phyloP scores from a whole-genome alignment of 2,329 filamentous ascomycete species.

The Exophiala dermatitidis region DNA sequence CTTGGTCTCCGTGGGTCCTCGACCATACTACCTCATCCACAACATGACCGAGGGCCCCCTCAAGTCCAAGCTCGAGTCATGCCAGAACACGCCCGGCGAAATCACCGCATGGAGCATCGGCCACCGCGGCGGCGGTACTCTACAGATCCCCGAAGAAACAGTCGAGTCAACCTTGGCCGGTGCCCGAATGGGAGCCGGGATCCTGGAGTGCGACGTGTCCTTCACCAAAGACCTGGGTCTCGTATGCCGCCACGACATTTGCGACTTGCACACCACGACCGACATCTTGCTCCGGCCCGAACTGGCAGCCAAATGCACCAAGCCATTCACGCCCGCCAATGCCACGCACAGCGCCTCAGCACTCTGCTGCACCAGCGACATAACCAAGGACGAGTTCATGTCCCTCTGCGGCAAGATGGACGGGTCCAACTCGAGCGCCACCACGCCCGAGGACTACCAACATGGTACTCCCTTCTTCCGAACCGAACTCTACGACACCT shows the following conservation, averaged over 20 bases:
- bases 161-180: constrained; percentile 54
- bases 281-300: constrained; percentile 57
- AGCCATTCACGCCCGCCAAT: constrained; percentile 52
- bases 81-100: constrained; percentile 49
- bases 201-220: constrained; percentile 61
- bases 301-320: constrained; percentile 57
- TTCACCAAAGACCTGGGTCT: constrained; percentile 59
- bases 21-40: constrained; percentile 58
- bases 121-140: constrained; percentile 48
- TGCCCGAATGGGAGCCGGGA: constrained; percentile 59
- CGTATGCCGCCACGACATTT: constrained; percentile 62
- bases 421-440: constrained; percentile 49
- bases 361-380: constrained; percentile 64
- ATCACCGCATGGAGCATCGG: constrained; percentile 53
- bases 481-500: constrained; percentile 32
- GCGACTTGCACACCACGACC: constrained; percentile 62
- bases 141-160: constrained; percentile 58
- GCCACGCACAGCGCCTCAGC: constrained; percentile 50
- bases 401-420: constrained; percentile 66
- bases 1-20: constrained; percentile 53
- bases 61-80: constrained; percentile 54
- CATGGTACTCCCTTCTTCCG: constrained; percentile 46
- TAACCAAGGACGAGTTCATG: constrained; percentile 61
- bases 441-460: constrained; percentile 52
- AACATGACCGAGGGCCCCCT: constrained; percentile 55